Conservation (phyloP, 176 grass and related monocot genomes). For the Carex myosuroides region DNA sequence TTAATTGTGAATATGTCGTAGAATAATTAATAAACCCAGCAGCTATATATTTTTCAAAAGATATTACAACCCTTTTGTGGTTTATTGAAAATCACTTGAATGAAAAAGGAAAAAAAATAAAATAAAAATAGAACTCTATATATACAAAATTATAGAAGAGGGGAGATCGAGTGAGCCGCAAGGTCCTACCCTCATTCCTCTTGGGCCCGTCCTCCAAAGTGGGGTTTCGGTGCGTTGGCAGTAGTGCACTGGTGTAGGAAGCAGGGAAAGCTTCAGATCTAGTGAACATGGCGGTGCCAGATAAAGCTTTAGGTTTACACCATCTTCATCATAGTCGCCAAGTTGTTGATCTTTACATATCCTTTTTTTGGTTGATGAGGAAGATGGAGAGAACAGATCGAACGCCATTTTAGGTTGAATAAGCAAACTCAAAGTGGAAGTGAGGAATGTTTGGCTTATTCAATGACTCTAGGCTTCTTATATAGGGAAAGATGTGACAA, state of each 20-base stretch:
- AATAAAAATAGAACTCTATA: neutral
- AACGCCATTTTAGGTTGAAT: neutral
- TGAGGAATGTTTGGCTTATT: neutral
- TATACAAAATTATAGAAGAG: neutral
- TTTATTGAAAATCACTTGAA: neutral
- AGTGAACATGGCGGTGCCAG: neutral
- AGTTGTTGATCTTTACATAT: neutral
- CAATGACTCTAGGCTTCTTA: neutral
- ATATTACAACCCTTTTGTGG: neutral
- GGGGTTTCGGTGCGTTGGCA: neutral
- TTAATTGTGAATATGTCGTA: neutral
- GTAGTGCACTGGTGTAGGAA: neutral
- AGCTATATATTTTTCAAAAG: neutral
- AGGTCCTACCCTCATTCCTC: neutral
- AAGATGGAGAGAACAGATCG: neutral
- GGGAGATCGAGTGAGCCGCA: neutral
- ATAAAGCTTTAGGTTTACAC: conserved; percentile 2
- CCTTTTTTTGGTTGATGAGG: neutral
- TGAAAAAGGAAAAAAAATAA: neutral
- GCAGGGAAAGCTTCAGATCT: neutral
- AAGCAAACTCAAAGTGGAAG: too few relatives aligned
- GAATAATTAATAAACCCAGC: neutral
- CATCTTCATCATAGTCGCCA: conserved; percentile 5
- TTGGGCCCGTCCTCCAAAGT: neutral
- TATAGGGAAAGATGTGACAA: neutral